Evolutionary conservation across 768 basidiomycete genomes (phyloP), one percentile per base, ranked within the genome.

Genomic region (Obba rivulosa): DNA sequence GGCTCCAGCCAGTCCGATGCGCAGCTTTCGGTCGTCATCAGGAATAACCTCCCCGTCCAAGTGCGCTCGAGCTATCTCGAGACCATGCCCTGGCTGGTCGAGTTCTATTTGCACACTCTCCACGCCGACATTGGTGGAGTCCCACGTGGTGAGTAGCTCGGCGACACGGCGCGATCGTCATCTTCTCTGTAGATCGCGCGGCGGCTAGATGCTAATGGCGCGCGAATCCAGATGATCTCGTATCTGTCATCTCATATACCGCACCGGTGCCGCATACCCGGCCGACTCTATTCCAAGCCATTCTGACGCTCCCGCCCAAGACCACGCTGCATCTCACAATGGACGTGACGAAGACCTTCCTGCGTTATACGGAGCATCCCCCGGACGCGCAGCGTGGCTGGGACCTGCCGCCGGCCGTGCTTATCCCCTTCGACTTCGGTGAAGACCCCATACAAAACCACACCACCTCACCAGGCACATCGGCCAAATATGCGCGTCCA

Each of bases 331-430:
- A 74, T 8, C 68, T 97, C 45, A 77, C 73, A 16, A 74, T 94
- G 62, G 85, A 85, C 28, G 81, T 92, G 59, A 75, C 78, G 31
- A 92, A 92, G 63, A 78, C 86, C 1, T 96, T 93, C 61, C 69
- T 99, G 46, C 81, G 85, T 44, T 98, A 97, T 63, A 94, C 92
- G 10, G 94, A 98, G 60, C 94, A 98, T 63, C 92, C 87, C 9
- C 92, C 94, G 0, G 95, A 98, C 61, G 91, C 95, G 2, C 87
- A 93, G 62, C 77, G 96, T 35, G 96, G 96, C 3, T 94, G 93
- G 83, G 92, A 97, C 57, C 72, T 97, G 0, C 89, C 92, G 1
- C 82, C 88, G 0, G 93, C 90, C 2, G 79, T 96, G n/a, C 73
- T 85, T 45, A 75, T 80, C 40, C 78, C 75, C n/a, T 51, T 59